These are phyloP conservation scores for Avena sativa DNA, from an alignment of 176 grass and related monocot species.

Conservation along the genomic window DNA sequence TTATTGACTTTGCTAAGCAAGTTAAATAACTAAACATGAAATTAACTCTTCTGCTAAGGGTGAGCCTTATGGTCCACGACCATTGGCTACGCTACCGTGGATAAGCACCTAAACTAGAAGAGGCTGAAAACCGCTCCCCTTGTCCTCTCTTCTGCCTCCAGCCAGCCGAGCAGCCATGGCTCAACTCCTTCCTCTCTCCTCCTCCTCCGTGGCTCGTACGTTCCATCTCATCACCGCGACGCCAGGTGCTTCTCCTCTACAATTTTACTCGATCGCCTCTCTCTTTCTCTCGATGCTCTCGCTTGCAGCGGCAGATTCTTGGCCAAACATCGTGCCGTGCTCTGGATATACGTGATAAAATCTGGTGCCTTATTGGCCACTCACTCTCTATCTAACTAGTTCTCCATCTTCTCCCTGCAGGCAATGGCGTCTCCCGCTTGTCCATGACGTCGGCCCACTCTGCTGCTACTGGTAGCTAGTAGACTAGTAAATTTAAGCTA, in stretches of 20 bases:
- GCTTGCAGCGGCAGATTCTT: neutral
- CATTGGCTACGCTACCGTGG: neutral
- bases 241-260: constrained; percentile 6
- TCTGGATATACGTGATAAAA: neutral
- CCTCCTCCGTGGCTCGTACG: neutral
- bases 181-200: constrained; percentile 33
- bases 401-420: neutral
- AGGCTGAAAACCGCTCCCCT: neutral
- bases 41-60: too few species aligned
- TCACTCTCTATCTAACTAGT: neutral
- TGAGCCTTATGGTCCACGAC: too few species aligned
- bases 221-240: neutral
- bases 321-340: neutral
- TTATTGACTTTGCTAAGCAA: too few species aligned
- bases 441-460: constrained; percentile 17
- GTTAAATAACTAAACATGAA: too few species aligned
- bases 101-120: constrained; percentile 34
- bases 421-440: constrained; percentile 18
- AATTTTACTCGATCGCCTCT: neutral
- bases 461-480: constrained; percentile 12
- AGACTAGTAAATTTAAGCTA: neutral
- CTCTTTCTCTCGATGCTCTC: neutral
- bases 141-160: neutral
- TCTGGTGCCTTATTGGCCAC: neutral
- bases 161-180: constrained; percentile 25